Evolutionary conservation across 768 basidiomycete genomes (phyloP), one percentile per base, ranked within the genome.

Genomic region (Leucocoprinus birnbaumii): DNA sequence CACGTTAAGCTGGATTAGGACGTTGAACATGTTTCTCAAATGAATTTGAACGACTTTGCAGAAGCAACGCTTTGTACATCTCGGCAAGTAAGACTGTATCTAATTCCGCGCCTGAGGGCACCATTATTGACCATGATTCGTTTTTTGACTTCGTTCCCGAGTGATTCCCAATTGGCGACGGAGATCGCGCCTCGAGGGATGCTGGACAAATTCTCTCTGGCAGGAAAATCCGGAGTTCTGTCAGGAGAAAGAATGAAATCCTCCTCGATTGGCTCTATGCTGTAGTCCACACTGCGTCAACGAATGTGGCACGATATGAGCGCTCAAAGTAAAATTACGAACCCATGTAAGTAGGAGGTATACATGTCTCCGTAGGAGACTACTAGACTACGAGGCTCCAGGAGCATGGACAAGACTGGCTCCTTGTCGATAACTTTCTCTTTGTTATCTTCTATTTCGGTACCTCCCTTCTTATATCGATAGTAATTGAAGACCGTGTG

Each of bases 11-110:
- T 31, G 5, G 31, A 11, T 31, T 31, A 11, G 31, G 11, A 31
- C 50, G 25, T 37, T 26, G 38, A 42, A 51, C 18, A 53, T 10
- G 27, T 9, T 46, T 55, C 55, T 62, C 58, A 71, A 58, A 59
- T 61, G 59, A 63, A 62, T 47, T 63, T 56, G 55, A 69, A 62
- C 3, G 63, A 61, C 52, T 65, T 65, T 38, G 62, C 65, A 21
- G 66, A 68, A 8, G 71, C 71, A 46, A 91, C 86, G 63, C 81
- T 87, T 53, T 77, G 79, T 2, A 94, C 88, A 63, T 89, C 89
- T 50, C 94, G 78, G 66, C 90, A 96, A 1, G 94, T 96, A 64
- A 96, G 67, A 70, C 92, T 96, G 51, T 89, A 84, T 65, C 94
- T 73, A 37, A 77, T 77, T 16, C 72, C 71, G 57, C 94, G 78